Base-by-base conservation (phyloP, 139 green algal genomes). In the Asterochloris sp. region DNA sequence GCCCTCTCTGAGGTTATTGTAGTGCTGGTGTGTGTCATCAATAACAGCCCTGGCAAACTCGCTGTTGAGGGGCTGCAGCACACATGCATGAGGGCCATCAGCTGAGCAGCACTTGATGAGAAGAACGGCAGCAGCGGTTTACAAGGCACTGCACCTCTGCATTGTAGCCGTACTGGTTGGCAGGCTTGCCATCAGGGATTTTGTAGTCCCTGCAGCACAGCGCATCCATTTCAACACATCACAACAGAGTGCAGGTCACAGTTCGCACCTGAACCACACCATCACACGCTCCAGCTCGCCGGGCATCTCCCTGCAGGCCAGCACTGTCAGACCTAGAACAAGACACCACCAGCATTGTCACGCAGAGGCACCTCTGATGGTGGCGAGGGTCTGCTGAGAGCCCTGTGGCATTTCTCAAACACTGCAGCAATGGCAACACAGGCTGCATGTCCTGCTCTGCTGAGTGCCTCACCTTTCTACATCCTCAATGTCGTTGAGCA, bases 141-240 rank as follows among this genome's bases (percentile, higher is more conserved):
- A 71, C 66, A 21, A 71, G 66, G 21, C 21, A 23, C 66, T 8
- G 19, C 66, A 71, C 66, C 66, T 71, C 21, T 92, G 94, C 87
- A 85, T 98, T 88, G 83, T 95, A 97, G 82, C 96, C 97, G 86
- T 97, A 99, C 76, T 89, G 88, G 90, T 99, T 99, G 28, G 86
- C 87, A 54, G 93, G 93, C 93, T 99, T 99, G 87, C 97, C 97
- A 82, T 99, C 96, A 69, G 97, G 96, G 15, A 95, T 99, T 92
- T 99, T 99, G 95, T 99, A 99, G 89, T 99, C 96, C 21, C 76
- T 54, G 38, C 38, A 54, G 38, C 38, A 54, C 38, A 6, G 38
- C 38, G 38, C 38, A 54, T 54, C 38, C 38, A 6, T 54, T 6
- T 54, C n/a, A 54, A 6, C 38, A 54, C 38, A 54, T 54, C 38